These are phyloP conservation scores for Podila minutissima DNA, from an alignment of 192 early-diverging fungal species.

Conservation along the genomic window DNA sequence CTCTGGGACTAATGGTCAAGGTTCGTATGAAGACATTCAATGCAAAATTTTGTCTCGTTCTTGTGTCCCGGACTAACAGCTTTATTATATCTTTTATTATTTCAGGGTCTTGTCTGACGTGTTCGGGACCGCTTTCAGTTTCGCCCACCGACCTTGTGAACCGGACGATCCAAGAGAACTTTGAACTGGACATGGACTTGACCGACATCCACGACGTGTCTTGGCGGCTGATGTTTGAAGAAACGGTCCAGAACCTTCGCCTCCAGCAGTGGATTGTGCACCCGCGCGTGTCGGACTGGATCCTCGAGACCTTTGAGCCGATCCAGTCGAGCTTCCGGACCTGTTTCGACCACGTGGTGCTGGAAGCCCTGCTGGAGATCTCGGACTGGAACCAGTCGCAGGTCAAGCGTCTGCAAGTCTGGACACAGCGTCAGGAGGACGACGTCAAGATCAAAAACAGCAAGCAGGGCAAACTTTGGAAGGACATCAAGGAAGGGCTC, in stretches of 20 bases:
- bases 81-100: neutral
- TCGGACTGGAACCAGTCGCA: conserved; percentile 27
- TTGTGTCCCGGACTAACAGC: neutral
- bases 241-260: conserved; percentile 9
- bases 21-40: neutral
- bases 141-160: conserved; percentile 8
- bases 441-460: conserved; percentile 13
- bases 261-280: conserved; percentile 6
- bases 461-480: conserved; percentile 11
- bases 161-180: conserved; percentile 15
- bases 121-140: neutral
- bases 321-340: conserved; percentile 12
- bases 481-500: conserved; percentile 21
- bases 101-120: neutral
- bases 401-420: conserved; percentile 8
- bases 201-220: conserved; percentile 1
- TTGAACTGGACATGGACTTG: conserved; percentile 37
- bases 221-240: conserved; percentile 32
- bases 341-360: conserved; percentile 38
- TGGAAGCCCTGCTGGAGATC: conserved; percentile 21
- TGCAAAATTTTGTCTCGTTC: neutral
- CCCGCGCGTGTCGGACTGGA: conserved; percentile 27
- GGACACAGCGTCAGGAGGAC: conserved; percentile 13
- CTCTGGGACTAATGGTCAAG: neutral
- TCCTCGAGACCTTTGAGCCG: conserved; percentile 13